Conservation (phyloP, 441 rosid species). For the Gossypium armourianum region DNA sequence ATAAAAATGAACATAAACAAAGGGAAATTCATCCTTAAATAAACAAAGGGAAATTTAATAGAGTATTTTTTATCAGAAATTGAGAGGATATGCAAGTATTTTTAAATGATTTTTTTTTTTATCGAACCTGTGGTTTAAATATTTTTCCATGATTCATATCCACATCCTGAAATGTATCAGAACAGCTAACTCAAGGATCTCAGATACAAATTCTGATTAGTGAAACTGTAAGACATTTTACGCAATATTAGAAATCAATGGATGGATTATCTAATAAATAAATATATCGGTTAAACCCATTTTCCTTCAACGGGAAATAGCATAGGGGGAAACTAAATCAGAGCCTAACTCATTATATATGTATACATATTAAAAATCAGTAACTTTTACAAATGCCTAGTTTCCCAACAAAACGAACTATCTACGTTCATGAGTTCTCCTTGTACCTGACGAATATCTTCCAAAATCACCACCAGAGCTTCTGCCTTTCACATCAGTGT, state of each 20-base stretch:
- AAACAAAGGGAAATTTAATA: too few species aligned
- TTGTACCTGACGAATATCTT: constrained; percentile 29
- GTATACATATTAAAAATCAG: not conserved
- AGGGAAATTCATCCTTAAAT: not conserved
- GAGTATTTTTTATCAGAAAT: not conserved
- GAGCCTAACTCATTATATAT: not conserved
- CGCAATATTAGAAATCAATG: not conserved
- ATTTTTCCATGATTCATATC: not conserved
- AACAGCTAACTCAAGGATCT: not conserved
- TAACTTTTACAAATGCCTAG: constrained; percentile 9
- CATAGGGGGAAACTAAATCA: not conserved
- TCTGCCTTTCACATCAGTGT: constrained; percentile 35
- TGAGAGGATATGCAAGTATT: not conserved
- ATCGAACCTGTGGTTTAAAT: not conserved
- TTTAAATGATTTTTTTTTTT: not conserved
- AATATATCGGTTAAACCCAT: not conserved
- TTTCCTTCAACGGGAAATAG: not conserved
- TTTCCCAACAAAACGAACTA: constrained; percentile 15
- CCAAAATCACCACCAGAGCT: constrained; percentile 30
- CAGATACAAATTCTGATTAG: not conserved
- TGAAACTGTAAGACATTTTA: not conserved
- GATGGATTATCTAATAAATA: not conserved
- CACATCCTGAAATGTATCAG: not conserved
- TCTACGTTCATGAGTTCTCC: constrained; percentile 33
- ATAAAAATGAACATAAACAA: not conserved